Base-by-base conservation (phyloP, 2,329 filamentous ascomycete genomes). In the Claviceps digitariae region DNA sequence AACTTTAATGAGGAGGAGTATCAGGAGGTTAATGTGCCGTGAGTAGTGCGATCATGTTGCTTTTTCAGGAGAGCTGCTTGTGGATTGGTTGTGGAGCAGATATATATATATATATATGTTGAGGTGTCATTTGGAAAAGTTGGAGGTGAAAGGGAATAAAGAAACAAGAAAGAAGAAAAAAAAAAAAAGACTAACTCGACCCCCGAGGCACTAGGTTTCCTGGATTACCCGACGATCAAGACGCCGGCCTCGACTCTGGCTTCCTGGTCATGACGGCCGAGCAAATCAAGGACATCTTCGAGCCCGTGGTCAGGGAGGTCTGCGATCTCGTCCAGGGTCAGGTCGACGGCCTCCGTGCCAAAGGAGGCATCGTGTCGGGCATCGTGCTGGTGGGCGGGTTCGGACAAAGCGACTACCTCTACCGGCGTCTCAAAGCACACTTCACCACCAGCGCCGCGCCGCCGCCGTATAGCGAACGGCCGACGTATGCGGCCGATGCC, bases 321-420 rank as follows among this genome's bases (percentile, higher is more conserved):
- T 83, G 80, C 57, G 83, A 84, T 55, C 72, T 86, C 1, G 82
- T 85, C 0, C 76, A 83, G 57, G 82, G 82, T 6, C 82, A 87
- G 60, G 82, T 86, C 15, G 78, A 81, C 52, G 73, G 71, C 8
- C 78, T 87, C 31, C 75, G 81, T 31, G 68, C 72, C 56, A 82
- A 80, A 57, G 79, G 80, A 34, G 81, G 78, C 41, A 71, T 81
- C 50, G 81, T 85, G 5, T 81, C 79, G 12, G 85, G 86, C n/a
- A 88, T 91, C 58, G 83, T 90, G 46, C 74, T 91, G 6, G 87
- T 91, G 0, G 87, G 87, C 57, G 87, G 87, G 7, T 91, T 91
- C 61, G 87, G 87, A 1, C 84, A 90, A 70, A 86, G 81, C 66
- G 82, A 87, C 63, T 88, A 87, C 63, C 75, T 88, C 10, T 87